Percentiles rank a stretch among this genome's conserved stretches.
Evolutionary conservation across 495 filamentous ascomycete genomes (phyloP).

Genomic region (Penicillium samsonianum): DNA sequence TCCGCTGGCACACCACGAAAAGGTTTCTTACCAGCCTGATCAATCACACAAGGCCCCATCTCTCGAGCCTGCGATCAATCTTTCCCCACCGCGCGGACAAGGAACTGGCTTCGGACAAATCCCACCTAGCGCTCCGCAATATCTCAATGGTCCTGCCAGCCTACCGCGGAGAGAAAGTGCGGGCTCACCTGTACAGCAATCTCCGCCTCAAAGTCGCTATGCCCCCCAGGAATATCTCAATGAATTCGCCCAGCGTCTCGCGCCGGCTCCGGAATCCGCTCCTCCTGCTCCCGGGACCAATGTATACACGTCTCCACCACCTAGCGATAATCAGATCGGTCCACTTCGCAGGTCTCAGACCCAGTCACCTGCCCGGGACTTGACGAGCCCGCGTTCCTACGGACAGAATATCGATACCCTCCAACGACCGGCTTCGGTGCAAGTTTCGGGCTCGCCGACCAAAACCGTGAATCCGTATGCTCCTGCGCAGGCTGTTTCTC

Average conservation of each 20-base stretch:
- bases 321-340: conserved; percentile 35
- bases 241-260: conserved; percentile 53
- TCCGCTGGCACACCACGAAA: conserved; percentile 69
- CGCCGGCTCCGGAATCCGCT: conserved; percentile 42
- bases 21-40: conserved; percentile 40
- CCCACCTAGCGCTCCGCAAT: conserved; percentile 16
- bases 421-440: conserved; percentile 69
- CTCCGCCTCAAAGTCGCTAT: conserved; percentile 39
- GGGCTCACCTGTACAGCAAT: conserved; percentile 23
- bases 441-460: conserved; percentile 55
- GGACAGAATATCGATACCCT: conserved; percentile 54
- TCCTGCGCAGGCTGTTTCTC: conserved; percentile 28
- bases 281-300: conserved; percentile 39
- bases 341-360: conserved; percentile 79
- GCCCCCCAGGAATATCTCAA: conserved; percentile 51
- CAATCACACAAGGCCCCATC: conserved; percentile 30
- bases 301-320: conserved; percentile 27
- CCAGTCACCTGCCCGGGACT: conserved; percentile 69
- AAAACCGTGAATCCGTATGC: conserved; percentile 41
- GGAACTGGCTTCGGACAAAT: conserved; percentile 23
- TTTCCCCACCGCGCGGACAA: conserved; percentile 27
- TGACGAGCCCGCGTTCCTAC: conserved; percentile 53
- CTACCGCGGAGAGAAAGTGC: conserved; percentile 5
- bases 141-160: conserved; percentile 11
- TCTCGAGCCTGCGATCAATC: conserved; percentile 29